Evolutionary conservation across 441 rosid genomes (phyloP), one percentile per base, ranked within the genome.

Genomic region (Populus hybrid): DNA sequence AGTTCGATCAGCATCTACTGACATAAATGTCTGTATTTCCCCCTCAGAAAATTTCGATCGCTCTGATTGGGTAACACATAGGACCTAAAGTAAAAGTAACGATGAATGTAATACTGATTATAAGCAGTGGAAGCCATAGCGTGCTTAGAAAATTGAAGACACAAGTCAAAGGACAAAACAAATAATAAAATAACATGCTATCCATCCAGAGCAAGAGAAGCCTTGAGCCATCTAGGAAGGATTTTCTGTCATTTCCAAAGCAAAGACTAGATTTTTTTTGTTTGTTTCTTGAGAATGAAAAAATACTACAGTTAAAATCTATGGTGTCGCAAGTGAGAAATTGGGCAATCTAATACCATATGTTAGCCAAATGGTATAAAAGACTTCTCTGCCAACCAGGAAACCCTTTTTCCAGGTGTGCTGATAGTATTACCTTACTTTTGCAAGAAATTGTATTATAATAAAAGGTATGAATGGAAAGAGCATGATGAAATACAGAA

Each of bases 1-100:
- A 70, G 91, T 91, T 80, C 95, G 91, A 86, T 95, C 99, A 84
- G 97, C 95, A 90, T 94, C 99, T 78, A 95, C 87, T 3, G 99
- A 95, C 99, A 95, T 95, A 84, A 94, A 95, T 68, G 99, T 95
- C 87, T 95, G 99, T 84, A 95, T 89, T 89, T 95, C 99, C 24
- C 99, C 99, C 79, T 87, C 89, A 36, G 97, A 94, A 86, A 95
- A 95, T 82, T 86, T 88, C 28, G 94, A 89, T 77, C 91, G 84
- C 81, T 90, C 95, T 66, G 94, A 91, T 77, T 88, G 85, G 87
- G 88, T 91, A 81, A 92, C 87, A 79, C 80, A 78, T 69, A 94
- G 86, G 81, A 98, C 94, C 99, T 95, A 88, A 77, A 77, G 75
- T 68, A 74, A 72, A 82, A 83, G 80, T 59, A 79, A 79, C 69